Base-by-base conservation (phyloP, 257 asterid species). In the Euphrasia confusa region DNA sequence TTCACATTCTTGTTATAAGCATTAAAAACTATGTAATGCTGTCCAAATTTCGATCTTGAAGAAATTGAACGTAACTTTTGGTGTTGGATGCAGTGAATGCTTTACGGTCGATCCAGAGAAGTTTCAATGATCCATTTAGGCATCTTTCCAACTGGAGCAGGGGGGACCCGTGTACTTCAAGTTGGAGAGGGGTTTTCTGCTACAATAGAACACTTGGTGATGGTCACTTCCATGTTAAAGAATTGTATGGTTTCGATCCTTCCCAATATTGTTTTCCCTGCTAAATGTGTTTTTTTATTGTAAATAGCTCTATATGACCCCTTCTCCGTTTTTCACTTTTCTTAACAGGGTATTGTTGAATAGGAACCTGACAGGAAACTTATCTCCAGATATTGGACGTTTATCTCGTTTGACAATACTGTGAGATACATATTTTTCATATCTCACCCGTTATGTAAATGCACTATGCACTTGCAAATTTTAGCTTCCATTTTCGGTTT, bases 81-180 rank as follows among this genome's bases (percentile, higher is more conserved):
- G 59, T 63, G 53, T 45, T 71, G 58, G 59, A 40, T 82, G 82
- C 90, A 93, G 99, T 87, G 60, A 62, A 28, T 53, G 97, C 97
- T 58, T 71, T 93, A 82, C 67, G 54, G 57, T 74, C 92, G 64
- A 76, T 90, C 71, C 77, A 54, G 77, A 71, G 33, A 52, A 76
- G 77, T 61, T 77, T 93, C 83, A 70, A 58, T 6, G 99, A 93
- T 71, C 94, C 88, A 14, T 69, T 57, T 68, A 45, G 79, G 32
- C 60, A 74, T 72, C 99, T 93, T 66, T 72, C 59, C 7, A 74
- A 69, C 56, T 93, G 99, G 99, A 75, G 66, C 10, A 68, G 64
- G 42, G 94, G 93, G 64, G 99, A 93, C 83, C 99, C 99, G 32
- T 93, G 99, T 72, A 71, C 56, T 57, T 85, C 97, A 40, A 82